A percentile compares a stretch with the other conserved stretches of the same genome.
phyloP scores from a whole-genome alignment of 202 grass and related monocot species.

The Cymbopogon flexuosus region DNA sequence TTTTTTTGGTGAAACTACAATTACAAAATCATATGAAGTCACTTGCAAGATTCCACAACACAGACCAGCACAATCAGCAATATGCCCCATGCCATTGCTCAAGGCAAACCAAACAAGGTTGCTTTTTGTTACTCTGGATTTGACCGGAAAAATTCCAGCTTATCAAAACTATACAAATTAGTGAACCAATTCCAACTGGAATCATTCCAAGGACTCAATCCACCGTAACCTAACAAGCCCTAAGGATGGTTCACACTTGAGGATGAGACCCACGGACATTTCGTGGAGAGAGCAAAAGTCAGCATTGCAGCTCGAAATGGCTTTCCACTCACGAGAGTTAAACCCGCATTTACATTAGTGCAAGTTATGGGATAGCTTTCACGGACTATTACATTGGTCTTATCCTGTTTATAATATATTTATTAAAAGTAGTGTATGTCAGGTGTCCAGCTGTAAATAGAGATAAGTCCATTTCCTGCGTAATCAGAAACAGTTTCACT shows the following conservation, averaged over 20 bases:
- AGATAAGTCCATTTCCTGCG: not conserved
- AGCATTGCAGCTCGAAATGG: not conserved
- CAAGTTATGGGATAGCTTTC: not conserved
- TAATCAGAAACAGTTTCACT: constrained; percentile 1
- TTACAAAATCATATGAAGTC: not conserved
- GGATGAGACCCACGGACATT: not conserved
- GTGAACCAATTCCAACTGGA: too few species aligned
- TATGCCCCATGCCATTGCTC: not conserved
- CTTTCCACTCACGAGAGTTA: not conserved
- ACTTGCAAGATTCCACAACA: not conserved
- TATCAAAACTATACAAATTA: too few species aligned
- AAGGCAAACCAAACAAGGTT: not conserved
- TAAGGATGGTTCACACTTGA: not conserved
- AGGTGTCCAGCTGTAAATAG: constrained; percentile 8
- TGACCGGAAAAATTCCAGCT: too few species aligned
- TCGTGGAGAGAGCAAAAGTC: not conserved
- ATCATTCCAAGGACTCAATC: too few species aligned
- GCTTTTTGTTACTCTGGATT: too few species aligned
- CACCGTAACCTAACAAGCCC: too few species aligned
- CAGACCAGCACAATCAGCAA: not conserved
- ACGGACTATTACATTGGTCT: not conserved
- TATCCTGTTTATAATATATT: constrained; percentile 22
- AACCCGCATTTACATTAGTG: not conserved
- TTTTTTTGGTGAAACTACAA: not conserved
- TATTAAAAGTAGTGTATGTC: not conserved